These are phyloP conservation scores for Radiomyces spectabilis DNA, from an alignment of 192 early-diverging fungal species.

Conservation along the genomic window DNA sequence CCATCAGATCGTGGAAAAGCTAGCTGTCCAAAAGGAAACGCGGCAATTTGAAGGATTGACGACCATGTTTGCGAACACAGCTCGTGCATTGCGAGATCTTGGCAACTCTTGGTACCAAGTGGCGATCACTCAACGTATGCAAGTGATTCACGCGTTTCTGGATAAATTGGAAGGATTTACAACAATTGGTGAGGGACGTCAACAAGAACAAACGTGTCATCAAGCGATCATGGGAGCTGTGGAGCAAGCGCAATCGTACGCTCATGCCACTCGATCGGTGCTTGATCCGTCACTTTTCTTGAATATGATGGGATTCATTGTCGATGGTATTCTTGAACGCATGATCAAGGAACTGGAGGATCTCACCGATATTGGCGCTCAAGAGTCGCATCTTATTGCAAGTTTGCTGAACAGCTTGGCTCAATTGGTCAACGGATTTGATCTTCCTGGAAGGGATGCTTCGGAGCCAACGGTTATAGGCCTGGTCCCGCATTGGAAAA, in stretches of 20 bases:
- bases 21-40: background rate
- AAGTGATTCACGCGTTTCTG: background rate
- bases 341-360: constrained; percentile 18
- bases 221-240: background rate
- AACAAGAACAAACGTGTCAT: constrained; percentile 5
- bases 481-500: constrained; percentile 32
- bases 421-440: constrained; percentile 19
- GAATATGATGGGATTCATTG: constrained; percentile 8
- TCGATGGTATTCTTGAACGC: constrained; percentile 6
- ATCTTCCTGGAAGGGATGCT: constrained; percentile 9
- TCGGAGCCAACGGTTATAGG: constrained; percentile 1
- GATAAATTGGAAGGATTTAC: constrained; percentile 13
- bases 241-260: background rate
- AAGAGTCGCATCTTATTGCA: constrained; percentile 21
- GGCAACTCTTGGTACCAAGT: constrained; percentile 19
- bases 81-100: constrained; percentile 4
- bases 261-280: constrained; percentile 1
- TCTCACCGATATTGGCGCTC: constrained; percentile 24
- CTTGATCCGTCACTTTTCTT: constrained; percentile 12
- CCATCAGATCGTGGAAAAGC: constrained; percentile 29
- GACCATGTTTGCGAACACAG: background rate
- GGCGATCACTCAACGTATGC: constrained; percentile 4
- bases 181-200: background rate
- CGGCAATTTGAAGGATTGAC: constrained; percentile 3
- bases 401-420: constrained; percentile 12